Percentiles rank a stretch among this genome's conserved stretches.
These are phyloP conservation scores for Takashimella koratensis DNA, from an alignment of 1,284 basidiomycete species.

Conservation along the genomic window DNA sequence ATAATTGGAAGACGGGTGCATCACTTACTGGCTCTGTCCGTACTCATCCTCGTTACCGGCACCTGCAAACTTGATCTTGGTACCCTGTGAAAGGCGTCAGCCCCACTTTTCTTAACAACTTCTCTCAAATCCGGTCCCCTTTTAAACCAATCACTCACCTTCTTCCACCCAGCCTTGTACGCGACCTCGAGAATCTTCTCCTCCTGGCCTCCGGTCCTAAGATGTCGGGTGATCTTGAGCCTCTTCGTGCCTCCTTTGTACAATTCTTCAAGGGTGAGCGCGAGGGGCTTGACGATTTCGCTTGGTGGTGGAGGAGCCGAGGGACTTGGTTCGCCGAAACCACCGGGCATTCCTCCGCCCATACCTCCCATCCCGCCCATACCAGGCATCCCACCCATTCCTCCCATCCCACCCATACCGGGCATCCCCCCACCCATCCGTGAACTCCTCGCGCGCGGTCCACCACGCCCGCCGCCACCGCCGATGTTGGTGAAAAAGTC, in stretches of 20 bases:
- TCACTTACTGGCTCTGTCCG: conserved; percentile 67
- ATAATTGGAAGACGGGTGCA: neutral
- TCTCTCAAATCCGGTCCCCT: too few relatives aligned
- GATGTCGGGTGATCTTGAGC: conserved; percentile 77
- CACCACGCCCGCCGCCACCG: conserved; percentile 27
- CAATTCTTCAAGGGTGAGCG: conserved; percentile 85
- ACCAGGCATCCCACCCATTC: conserved; percentile 28
- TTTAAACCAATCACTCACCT: conserved; percentile 59
- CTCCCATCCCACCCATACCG: conserved; percentile 22
- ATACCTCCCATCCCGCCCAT: conserved; percentile 53
- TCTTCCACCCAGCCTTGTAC: conserved; percentile 66
- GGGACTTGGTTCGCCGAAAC: conserved; percentile 24
- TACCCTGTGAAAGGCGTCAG: too few relatives aligned
- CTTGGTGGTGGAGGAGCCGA: conserved; percentile 51
- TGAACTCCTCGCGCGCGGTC: conserved; percentile 24
- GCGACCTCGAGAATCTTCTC: conserved; percentile 87
- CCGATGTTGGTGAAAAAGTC: conserved; percentile 33
- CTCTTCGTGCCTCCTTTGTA: conserved; percentile 84
- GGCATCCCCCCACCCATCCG: conserved; percentile 22
- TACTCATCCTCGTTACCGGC: conserved; percentile 76
- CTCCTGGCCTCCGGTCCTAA: conserved; percentile 69
- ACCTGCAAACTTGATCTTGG: conserved; percentile 82
- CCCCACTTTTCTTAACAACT: too few relatives aligned
- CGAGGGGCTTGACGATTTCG: conserved; percentile 79
- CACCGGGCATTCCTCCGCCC: conserved; percentile 58